Evolutionary conservation across 192 early-diverging fungal species (phyloP).

Genomic region (Coemansia sp.): DNA sequence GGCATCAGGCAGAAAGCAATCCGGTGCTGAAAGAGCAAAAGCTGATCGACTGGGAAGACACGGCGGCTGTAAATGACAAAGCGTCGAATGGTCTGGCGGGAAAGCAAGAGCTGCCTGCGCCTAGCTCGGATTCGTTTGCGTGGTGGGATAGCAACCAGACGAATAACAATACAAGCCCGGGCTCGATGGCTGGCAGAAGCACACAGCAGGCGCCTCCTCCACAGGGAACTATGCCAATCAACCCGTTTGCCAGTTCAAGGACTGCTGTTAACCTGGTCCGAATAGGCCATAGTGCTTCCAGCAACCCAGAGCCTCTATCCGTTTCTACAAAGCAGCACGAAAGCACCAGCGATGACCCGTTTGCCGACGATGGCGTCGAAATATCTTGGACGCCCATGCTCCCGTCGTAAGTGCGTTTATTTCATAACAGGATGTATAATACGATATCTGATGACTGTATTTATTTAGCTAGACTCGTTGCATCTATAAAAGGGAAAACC

Average conservation of each 20-base stretch:
- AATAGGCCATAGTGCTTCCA: background rate
- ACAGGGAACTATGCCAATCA: slow-evolving; percentile 4
- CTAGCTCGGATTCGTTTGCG: slow-evolving; percentile 32
- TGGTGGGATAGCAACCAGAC: slow-evolving; percentile 35
- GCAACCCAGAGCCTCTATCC: background rate
- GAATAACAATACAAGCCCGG: background rate
- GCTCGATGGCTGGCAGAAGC: background rate
- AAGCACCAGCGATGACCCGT: slow-evolving; percentile 29
- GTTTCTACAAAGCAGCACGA: background rate
- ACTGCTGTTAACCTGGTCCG: slow-evolving; percentile 20
- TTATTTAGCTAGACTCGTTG: background rate
- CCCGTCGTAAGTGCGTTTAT: slow-evolving; percentile 13
- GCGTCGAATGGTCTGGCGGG: background rate
- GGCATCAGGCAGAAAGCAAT: slow-evolving; percentile 14
- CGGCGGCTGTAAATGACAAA: background rate
- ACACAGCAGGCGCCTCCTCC: background rate
- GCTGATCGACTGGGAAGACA: slow-evolving; percentile 39
- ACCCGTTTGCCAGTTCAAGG: slow-evolving; percentile 32
- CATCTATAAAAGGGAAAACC: background rate
- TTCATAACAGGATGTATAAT: background rate
- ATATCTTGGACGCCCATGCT: slow-evolving; percentile 38
- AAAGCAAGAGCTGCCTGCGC: slow-evolving; percentile 17
- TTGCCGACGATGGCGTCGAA: slow-evolving; percentile 28
- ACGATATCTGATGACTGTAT: background rate
- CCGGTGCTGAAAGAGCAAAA: slow-evolving; percentile 14